A percentile compares a stretch with the other conserved stretches of the same genome.
These are phyloP conservation scores for Cladorrhinum samala DNA, from an alignment of 495 filamentous ascomycete species.

Conservation along the genomic window DNA sequence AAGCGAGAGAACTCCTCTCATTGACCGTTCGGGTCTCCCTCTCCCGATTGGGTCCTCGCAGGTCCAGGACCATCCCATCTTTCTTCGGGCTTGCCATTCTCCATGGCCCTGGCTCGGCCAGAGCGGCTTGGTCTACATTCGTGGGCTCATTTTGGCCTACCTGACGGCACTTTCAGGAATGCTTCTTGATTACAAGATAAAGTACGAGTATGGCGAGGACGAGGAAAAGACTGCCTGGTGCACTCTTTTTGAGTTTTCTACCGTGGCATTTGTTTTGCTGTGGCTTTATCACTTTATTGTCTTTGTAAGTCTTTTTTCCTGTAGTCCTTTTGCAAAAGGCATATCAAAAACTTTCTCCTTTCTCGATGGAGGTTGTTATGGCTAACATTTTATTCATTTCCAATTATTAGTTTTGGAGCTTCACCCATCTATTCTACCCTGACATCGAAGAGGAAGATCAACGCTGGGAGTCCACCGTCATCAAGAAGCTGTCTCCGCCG, in stretches of 20 bases:
- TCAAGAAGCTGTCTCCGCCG: slow-evolving; percentile 35
- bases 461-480: slow-evolving; percentile 18
- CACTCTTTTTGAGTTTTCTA: slow-evolving; percentile 45
- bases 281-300: slow-evolving; percentile 39
- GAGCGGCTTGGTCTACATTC: slow-evolving; percentile 33
- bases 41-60: neutral
- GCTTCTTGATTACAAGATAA: slow-evolving; percentile 38
- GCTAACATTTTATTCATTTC: neutral
- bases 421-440: slow-evolving; percentile 43
- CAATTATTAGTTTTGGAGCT: slow-evolving; percentile 34
- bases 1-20: neutral
- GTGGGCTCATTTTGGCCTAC: slow-evolving; percentile 39
- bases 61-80: slow-evolving; percentile 28
- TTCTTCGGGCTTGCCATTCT: slow-evolving; percentile 47
- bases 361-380: too few species aligned
- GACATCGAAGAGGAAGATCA: slow-evolving; percentile 26
- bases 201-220: slow-evolving; percentile 8
- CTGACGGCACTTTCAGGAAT: slow-evolving; percentile 34
- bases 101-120: slow-evolving; percentile 42
- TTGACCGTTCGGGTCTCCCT: neutral
- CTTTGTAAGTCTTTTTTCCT: slow-evolving; percentile 27
- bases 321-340: neutral
- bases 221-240: slow-evolving; percentile 30
- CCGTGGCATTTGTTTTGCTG: slow-evolving; percentile 35
- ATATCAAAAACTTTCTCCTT: too few species aligned